phyloP scores from a whole-genome alignment of 345 rosid genomes.

The Eucalyptus marginata region DNA sequence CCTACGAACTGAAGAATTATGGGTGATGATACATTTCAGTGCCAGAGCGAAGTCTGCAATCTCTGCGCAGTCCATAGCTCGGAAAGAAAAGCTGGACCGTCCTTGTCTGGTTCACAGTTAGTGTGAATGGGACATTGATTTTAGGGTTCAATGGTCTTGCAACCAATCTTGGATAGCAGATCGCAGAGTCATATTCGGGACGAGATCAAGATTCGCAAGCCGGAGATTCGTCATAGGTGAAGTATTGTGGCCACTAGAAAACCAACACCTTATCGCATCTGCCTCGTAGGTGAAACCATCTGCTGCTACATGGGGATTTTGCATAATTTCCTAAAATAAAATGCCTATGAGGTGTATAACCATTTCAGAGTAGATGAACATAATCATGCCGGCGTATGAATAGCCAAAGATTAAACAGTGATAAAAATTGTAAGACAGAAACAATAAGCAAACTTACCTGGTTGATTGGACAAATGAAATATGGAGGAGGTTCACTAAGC shows the following conservation, averaged over 20 bases:
- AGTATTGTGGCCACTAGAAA: constrained; percentile 52
- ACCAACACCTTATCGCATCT: constrained; percentile 54
- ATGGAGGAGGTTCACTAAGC: constrained; percentile 49
- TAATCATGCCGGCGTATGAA: rapidly evolving
- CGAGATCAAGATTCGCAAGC: constrained; percentile 37
- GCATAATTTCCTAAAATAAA: constrained; percentile 53
- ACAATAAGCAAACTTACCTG: constrained; percentile 31
- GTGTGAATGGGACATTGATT: background rate
- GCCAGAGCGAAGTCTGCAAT: background rate
- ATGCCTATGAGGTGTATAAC: background rate
- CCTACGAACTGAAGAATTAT: background rate
- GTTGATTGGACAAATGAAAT: constrained; percentile 82
- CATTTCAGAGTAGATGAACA: background rate
- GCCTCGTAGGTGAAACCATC: constrained; percentile 78
- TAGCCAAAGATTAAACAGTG: background rate
- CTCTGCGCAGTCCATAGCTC: background rate
- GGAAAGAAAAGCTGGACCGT: background rate
- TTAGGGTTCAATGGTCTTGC: constrained; percentile 5
- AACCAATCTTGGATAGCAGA: constrained; percentile 62
- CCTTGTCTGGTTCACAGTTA: background rate
- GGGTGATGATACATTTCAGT: background rate
- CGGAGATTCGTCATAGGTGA: constrained; percentile 56
- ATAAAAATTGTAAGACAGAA: background rate
- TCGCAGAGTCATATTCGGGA: constrained; percentile 63
- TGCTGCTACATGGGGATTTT: constrained; percentile 69